Evolutionary conservation across 768 basidiomycete genomes (phyloP).

Genomic region (Mycena galopus): DNA sequence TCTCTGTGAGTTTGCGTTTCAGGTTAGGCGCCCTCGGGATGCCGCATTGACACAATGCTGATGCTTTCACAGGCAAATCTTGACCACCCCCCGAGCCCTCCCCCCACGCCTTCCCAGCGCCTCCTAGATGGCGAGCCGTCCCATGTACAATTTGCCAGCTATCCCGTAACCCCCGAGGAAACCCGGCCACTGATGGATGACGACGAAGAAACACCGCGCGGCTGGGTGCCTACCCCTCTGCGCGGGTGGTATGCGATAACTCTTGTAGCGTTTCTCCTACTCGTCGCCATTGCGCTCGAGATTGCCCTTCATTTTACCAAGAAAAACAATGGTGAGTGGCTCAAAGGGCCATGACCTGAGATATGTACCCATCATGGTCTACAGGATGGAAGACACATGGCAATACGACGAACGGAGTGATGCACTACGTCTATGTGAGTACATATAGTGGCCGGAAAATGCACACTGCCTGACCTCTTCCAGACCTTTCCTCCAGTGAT

Average conservation of each 20-base stretch:
- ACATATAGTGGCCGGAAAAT: not conserved
- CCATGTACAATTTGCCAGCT: constrained; percentile 37
- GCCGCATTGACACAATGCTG: not conserved
- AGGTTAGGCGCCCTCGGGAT: too few species aligned
- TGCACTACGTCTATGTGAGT: constrained; percentile 70
- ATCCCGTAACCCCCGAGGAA: constrained; percentile 26
- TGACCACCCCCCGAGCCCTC: constrained; percentile 18
- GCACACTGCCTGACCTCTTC: constrained; percentile 10
- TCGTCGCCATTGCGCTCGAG: constrained; percentile 59
- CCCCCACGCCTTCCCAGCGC: constrained; percentile 33
- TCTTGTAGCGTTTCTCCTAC: constrained; percentile 53
- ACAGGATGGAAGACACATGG: constrained; percentile 60
- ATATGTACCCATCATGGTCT: not conserved
- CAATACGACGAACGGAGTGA: constrained; percentile 48
- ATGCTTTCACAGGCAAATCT: not conserved
- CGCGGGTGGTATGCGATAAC: constrained; percentile 62
- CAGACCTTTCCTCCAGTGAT: constrained; percentile 68
- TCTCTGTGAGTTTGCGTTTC: constrained; percentile 4
- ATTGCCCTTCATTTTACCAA: constrained; percentile 61
- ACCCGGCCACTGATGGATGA: constrained; percentile 29
- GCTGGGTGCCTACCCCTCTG: constrained; percentile 61
- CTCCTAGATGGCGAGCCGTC: constrained; percentile 27
- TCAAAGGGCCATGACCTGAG: not conserved
- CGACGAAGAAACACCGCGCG: constrained; percentile 16
- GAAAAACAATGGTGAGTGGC: constrained; percentile 56